Base-by-base conservation (phyloP, 129 eudicot genomes). In the Artemisia annua region DNA sequence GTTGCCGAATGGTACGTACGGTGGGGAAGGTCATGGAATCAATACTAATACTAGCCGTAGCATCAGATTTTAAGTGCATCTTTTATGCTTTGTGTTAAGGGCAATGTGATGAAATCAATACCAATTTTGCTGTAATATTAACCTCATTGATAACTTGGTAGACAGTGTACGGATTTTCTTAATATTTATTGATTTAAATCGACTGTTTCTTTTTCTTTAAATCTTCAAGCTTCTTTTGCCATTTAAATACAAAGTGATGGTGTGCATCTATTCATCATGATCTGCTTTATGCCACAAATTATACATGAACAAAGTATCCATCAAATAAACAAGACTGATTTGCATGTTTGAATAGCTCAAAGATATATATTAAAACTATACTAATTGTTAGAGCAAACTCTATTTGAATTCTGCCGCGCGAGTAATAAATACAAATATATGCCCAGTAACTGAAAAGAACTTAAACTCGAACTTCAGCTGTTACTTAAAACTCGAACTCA, bases 1-100 rank as follows among this genome's bases (percentile, higher is more conserved):
- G 82, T 81, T 62, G 73, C 84, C 88, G 0, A 66, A 63, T 6
- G 87, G 92, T 67, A 74, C 87, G 3, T 93, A 93, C 22, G 91
- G 91, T 39, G 98, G 98, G 4, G 97, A 94, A 86, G 57, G 80
- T 0, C 62, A 90, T 49, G 98, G 98, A 78, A 93, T 93, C 73
- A 93, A 87, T 69, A 74, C 89, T 1, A 63, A 7, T 7, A 39
- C 84, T 57, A 87, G 91, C 57, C 83, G 89, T 14, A 87, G 96
- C 48, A 68, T 80, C 78, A 81, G 95, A 80, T 89, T 89, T 8
- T 39, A 39, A 73, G 70, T 63, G n/a, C 66, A 24, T 12, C 24
- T 28, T 61, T 61, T 13, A 28, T 61, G 32, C 66, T 61, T 22
- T 60, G 43, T 61, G 44, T 26, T 28, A 0, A 2, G 66, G 20